These are phyloP conservation scores for Hyaloscypha variabilis DNA, from an alignment of 495 filamentous ascomycete species.

Conservation along the genomic window DNA sequence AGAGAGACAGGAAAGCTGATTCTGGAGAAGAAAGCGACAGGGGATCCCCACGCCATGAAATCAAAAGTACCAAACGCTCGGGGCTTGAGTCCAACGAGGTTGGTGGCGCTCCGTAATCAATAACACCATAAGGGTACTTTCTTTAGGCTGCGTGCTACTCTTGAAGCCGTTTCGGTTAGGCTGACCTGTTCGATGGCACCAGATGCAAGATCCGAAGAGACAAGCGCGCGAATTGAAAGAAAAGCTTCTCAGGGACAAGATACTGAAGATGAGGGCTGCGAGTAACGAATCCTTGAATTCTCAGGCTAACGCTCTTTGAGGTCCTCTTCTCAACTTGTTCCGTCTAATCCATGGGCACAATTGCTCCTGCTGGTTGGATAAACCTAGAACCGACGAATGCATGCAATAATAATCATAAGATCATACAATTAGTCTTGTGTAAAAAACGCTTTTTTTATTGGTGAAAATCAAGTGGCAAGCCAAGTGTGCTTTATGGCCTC, in stretches of 20 bases:
- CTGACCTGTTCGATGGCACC: slow-evolving; percentile 29
- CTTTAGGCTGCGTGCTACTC: not conserved
- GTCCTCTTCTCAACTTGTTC: slow-evolving; percentile 41
- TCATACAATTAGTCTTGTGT: too few species aligned
- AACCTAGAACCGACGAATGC: not conserved
- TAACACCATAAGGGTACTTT: slow-evolving; percentile 23
- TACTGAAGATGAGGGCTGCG: slow-evolving; percentile 65
- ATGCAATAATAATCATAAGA: too few species aligned
- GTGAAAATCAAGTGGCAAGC: too few species aligned
- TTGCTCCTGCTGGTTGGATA: not conserved
- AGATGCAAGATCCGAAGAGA: slow-evolving; percentile 46
- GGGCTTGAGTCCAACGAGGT: slow-evolving; percentile 43
- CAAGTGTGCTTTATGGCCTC: too few species aligned
- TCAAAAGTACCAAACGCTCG: slow-evolving; percentile 13
- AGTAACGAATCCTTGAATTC: slow-evolving; percentile 42
- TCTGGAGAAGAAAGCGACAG: slow-evolving; percentile 55
- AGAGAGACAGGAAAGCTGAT: slow-evolving; percentile 54
- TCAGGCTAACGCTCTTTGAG: slow-evolving; percentile 45
- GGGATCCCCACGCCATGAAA: slow-evolving; percentile 33
- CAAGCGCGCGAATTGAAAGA: slow-evolving; percentile 63
- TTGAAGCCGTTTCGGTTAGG: slow-evolving; percentile 16
- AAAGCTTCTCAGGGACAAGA: slow-evolving; percentile 66
- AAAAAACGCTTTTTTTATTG: too few species aligned
- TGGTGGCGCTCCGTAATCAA: slow-evolving; percentile 44
- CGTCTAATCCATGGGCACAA: not conserved